Percentiles rank a stretch among this genome's conserved stretches.
Evolutionary conservation across 306 rosid genomes (phyloP).

Genomic region (Vachellia collinsii): DNA sequence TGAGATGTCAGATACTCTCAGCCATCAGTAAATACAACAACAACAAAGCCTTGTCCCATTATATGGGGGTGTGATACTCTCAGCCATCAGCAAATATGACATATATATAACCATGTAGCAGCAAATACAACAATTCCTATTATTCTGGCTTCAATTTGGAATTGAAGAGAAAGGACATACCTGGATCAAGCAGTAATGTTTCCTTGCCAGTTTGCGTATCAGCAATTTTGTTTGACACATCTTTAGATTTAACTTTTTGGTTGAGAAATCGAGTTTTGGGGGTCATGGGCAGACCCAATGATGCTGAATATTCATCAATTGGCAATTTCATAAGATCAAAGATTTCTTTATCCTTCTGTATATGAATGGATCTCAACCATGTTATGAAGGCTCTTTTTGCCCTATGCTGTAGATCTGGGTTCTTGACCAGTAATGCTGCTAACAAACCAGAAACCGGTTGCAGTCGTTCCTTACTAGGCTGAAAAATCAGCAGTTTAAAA

Average conservation of each 20-base stretch:
- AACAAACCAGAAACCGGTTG: conserved; percentile 76
- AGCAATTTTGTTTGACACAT: conserved; percentile 53
- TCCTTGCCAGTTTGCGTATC: conserved; percentile 48
- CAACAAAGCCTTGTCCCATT: too few relatives aligned
- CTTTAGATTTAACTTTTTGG: conserved; percentile 58
- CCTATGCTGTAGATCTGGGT: conserved; percentile 65
- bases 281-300: conserved; percentile 85
- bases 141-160: conserved; percentile 31
- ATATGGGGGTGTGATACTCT: too few relatives aligned
- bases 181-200: conserved; percentile 59
- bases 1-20: background rate
- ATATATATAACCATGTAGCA: conserved; percentile 3
- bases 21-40: background rate
- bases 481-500: conserved; percentile 37
- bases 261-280: conserved; percentile 75
- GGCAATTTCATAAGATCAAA: conserved; percentile 80
- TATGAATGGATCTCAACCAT: conserved; percentile 69
- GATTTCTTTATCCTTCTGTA: conserved; percentile 82
- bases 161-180: conserved; percentile 42
- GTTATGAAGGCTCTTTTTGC: conserved; percentile 85
- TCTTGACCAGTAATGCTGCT: conserved; percentile 74
- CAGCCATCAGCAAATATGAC: background rate
- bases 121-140: too few relatives aligned
- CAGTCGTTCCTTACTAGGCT: conserved; percentile 65
- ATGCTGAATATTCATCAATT: conserved; percentile 73